Percentiles rank a stretch among this genome's conserved stretches.
Evolutionary conservation across 2,329 filamentous ascomycete genomes (phyloP).

Genomic region (Pseudodiploospora longispora): DNA sequence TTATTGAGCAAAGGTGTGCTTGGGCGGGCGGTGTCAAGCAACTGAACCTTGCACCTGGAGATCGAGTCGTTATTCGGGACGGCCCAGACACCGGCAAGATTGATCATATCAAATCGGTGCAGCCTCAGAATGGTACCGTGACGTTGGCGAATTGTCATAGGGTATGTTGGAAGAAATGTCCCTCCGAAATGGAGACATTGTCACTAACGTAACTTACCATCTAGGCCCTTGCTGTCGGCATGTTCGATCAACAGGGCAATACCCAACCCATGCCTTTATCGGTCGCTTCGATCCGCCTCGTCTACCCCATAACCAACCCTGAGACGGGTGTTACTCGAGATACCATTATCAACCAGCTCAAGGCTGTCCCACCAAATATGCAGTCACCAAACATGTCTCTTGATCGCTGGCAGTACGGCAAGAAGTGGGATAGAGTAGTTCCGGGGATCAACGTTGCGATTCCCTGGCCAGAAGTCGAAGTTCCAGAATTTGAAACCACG

Average conservation of each 20-base stretch:
- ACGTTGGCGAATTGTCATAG: constrained; percentile 54
- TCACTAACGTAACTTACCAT: neutral
- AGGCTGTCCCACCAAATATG: constrained; percentile 43
- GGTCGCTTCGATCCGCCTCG: constrained; percentile 69
- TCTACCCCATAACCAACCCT: constrained; percentile 64
- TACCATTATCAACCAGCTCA: constrained; percentile 67
- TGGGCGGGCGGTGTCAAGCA: constrained; percentile 50
- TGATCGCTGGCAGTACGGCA: constrained; percentile 32
- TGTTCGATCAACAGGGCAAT: constrained; percentile 22
- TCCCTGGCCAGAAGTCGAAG: constrained; percentile 60
- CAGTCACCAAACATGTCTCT: constrained; percentile 32
- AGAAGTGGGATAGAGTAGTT: constrained; percentile 50
- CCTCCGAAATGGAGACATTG: neutral
- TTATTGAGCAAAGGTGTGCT: constrained; percentile 35
- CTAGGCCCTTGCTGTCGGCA: constrained; percentile 22
- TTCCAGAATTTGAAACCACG: constrained; percentile 44
- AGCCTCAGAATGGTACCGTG: constrained; percentile 46
- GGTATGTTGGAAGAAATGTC: constrained; percentile 37
- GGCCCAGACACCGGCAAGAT: constrained; percentile 80
- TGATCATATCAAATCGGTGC: constrained; percentile 56
- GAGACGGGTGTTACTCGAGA: constrained; percentile 59
- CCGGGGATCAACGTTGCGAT: constrained; percentile 65
- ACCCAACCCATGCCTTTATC: constrained; percentile 44
- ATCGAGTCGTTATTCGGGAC: constrained; percentile 74
- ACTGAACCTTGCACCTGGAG: constrained; percentile 57